Conservation (phyloP, 2,329 filamentous ascomycete species). For the Penicillium sp. region DNA sequence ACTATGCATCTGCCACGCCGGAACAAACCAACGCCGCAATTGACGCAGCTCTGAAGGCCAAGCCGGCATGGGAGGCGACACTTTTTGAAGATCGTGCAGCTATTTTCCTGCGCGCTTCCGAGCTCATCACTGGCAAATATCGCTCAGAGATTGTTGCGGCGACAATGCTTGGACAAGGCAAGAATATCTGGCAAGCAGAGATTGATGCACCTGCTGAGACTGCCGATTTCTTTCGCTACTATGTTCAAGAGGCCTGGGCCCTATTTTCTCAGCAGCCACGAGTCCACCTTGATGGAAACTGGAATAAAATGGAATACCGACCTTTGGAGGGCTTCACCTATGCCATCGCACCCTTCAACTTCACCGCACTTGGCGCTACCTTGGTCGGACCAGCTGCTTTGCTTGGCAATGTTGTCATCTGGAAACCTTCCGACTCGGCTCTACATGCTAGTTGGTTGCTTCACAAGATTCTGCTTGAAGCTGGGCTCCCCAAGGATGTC, state of each 20-base stretch:
- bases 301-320: conserved; percentile 85
- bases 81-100: conserved; percentile 86
- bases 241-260: conserved; percentile 86
- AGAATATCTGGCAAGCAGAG: conserved; percentile 96
- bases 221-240: conserved; percentile 82
- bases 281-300: conserved; percentile 75
- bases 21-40: conserved; percentile 17
- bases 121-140: conserved; percentile 83
- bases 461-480: conserved; percentile 82
- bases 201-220: conserved; percentile 90
- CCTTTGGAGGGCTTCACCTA: conserved; percentile 92
- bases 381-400: conserved; percentile 75
- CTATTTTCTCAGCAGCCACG: conserved; percentile 79
- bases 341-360: conserved; percentile 89
- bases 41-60: conserved; percentile 18
- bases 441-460: conserved; percentile 82
- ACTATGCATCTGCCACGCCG: conserved; percentile 20
- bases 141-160: conserved; percentile 91
- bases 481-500: conserved; percentile 79
- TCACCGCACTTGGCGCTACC: conserved; percentile 87
- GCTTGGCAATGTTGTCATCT: conserved; percentile 88
- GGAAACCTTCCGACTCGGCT: conserved; percentile 85
- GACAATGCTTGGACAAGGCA: conserved; percentile 91
- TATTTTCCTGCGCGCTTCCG: conserved; percentile 88
- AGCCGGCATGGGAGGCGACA: conserved; percentile 66